Evolutionary conservation across 208 protist genomes (phyloP).

Genomic region (Trypanosoma scelopori): DNA sequence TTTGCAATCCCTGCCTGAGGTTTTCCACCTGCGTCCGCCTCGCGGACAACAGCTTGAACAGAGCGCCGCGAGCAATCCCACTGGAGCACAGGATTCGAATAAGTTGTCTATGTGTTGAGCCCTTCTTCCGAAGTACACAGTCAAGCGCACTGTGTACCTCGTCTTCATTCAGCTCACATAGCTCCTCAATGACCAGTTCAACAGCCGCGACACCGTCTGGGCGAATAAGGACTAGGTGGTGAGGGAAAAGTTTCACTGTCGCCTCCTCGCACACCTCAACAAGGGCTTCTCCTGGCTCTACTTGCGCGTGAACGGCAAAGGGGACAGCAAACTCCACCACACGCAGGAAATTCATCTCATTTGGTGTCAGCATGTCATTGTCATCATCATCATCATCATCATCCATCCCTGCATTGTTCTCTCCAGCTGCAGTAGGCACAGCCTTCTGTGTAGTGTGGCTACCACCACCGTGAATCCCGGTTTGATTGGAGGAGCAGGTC

Average conservation of each 20-base stretch:
- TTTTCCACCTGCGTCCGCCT: conserved; percentile 5
- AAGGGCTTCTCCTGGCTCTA: conserved; percentile 11
- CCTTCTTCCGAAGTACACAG: conserved; percentile 14
- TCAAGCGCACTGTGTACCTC: conserved; percentile 7
- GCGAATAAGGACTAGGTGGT: conserved; percentile 22
- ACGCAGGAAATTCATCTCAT: conserved; percentile 19
- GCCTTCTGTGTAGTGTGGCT: background rate
- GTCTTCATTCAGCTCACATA: conserved; percentile 28
- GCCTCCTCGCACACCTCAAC: conserved; percentile 21
- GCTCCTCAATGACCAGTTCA: conserved; percentile 28
- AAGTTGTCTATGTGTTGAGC: conserved; percentile 8
- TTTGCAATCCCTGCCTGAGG: background rate
- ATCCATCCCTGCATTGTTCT: background rate
- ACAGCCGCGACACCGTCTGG: conserved; percentile 24
- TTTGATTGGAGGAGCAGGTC: conserved; percentile 9
- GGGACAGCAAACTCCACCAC: conserved; percentile 28
- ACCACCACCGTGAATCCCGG: background rate
- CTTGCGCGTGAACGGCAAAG: conserved; percentile 12
- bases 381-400: conserved; percentile 10
- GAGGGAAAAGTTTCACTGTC: conserved; percentile 26
- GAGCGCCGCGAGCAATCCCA: conserved; percentile 11
- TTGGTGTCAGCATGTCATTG: conserved; percentile 15
- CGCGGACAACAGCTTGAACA: conserved; percentile 23
- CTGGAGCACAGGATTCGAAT: conserved; percentile 15
- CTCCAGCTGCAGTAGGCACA: background rate